Conservation (phyloP, 495 filamentous ascomycete genomes). For the Xylaria curta region DNA sequence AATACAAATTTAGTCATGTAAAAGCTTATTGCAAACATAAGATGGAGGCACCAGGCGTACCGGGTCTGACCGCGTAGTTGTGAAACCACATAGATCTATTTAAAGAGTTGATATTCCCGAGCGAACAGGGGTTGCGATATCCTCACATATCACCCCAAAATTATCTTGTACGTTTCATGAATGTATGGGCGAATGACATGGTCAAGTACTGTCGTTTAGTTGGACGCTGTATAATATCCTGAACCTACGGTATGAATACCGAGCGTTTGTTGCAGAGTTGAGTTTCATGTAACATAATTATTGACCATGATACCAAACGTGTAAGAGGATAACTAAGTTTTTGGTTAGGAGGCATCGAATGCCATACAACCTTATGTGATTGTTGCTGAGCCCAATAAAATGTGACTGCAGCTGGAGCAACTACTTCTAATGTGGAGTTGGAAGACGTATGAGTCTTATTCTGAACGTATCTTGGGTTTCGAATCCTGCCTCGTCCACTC, state of each 20-base stretch:
- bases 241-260: not conserved
- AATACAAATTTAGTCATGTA: not conserved
- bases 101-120: not conserved
- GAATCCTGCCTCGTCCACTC: not conserved
- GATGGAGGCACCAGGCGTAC: not conserved
- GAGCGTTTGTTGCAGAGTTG: not conserved
- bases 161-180: slow-evolving; percentile 14
- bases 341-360: not conserved
- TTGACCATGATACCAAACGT: not conserved
- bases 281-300: slow-evolving; percentile 15
- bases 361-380: not conserved
- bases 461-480: not conserved
- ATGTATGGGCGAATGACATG: not conserved
- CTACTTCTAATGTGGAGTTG: not conserved
- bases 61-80: slow-evolving; percentile 5
- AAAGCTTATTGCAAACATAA: not conserved
- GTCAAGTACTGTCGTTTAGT: not conserved
- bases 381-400: not conserved
- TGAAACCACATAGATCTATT: slow-evolving; percentile 18
- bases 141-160: not conserved
- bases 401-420: not conserved
- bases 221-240: not conserved
- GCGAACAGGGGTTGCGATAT: not conserved
- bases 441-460: not conserved
- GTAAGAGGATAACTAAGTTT: not conserved